Evolutionary conservation across 2,329 filamentous ascomycete genomes (phyloP), one percentile per base, ranked within the genome.

Genomic region (Alternaria rosae): DNA sequence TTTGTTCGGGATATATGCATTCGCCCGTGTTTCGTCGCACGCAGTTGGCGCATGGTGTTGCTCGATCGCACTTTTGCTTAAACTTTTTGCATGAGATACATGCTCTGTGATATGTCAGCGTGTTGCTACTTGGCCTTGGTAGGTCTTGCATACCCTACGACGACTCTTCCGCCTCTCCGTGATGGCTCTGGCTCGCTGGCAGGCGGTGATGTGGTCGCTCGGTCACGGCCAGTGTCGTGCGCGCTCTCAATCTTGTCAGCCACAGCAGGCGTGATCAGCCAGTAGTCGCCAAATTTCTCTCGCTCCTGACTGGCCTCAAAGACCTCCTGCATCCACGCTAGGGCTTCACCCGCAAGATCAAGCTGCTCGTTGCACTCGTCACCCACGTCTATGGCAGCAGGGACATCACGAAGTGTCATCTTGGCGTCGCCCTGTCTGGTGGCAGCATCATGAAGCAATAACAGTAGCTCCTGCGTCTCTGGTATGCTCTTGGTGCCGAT

Each of bases 311-410:
- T 78, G 55, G 87, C 84, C 69, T 94, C 90, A 25, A 86, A 82
- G 11, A 78, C 79, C 62, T 93, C 87, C 69, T 94, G 89, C 41
- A 87, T 84, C 45, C 86, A 79, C 1, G 88, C 85, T 0, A 97
- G 74, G 3, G 85, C 84, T 67, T 92, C 90, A 0, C 89, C 92
- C 17, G 88, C 88, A 63, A 85, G 78, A 54, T 96, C 91, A 8
- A 97, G 84, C 5, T 86, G 84, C 8, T 82, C 78, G 68, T 86
- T 89, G 71, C 91, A 92, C 59, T 88, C 85, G 21, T 83, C 79
- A 69, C 89, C 87, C 25, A 97, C 79, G 75, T 97, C 93, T 1
- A 86, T 73, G 0, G 94, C 93, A 2, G 92, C 89, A 1, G 91
- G 89, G 2, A 92, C 81, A 57, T 93, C 88, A 43, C 11, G 82